Evolutionary conservation across 345 rosid genomes (phyloP), one percentile per base, ranked within the genome.

Genomic region (Streptanthus diversifolius): DNA sequence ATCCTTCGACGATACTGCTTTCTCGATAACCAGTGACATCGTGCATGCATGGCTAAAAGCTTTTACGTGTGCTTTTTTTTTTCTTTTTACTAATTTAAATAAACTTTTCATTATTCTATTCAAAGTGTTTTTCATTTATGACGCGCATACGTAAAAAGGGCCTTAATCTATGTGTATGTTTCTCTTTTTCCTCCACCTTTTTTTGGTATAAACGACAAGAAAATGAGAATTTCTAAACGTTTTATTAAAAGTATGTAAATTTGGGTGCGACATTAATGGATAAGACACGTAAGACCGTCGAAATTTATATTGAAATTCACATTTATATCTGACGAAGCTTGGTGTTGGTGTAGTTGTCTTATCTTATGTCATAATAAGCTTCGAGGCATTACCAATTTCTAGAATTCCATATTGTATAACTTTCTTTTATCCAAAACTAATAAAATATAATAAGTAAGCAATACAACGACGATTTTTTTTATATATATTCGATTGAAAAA

Each of bases 11-110:
- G 17, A 60, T 24, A 32, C 22, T 54, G 43, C 74, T 76, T 76
- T 68, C 70, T 54, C 44, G 33, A 62, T 62, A 25, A 27, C 74
- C 75, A 76, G 79, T 69, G 36, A 40, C 66, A 68, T 62, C 51
- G 79, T 76, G 74, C 70, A 69, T 76, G 79, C 79, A 76, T 76
- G 79, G 75, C 64, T 25, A 43, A 75, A 75, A 76, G 79, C 65
- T 69, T 68, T 37, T 69, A 76, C 70, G 79, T 76, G 58, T 69
- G 51, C 58, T 52, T 49, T 69, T 51, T 69, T 51, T 25, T 61
- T 62, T 58, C 66, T 63, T 62, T 69, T 22, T 4, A 41, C 55
- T 75, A 43, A 64, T 21, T 35, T 33, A 68, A 14, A 35, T 25
- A 24, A 51, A 73, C 12, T 0, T 41, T 49, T 6, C 24, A 69